Base-by-base conservation (phyloP, 257 asterid genomes). In the Penstemon newberryi region DNA sequence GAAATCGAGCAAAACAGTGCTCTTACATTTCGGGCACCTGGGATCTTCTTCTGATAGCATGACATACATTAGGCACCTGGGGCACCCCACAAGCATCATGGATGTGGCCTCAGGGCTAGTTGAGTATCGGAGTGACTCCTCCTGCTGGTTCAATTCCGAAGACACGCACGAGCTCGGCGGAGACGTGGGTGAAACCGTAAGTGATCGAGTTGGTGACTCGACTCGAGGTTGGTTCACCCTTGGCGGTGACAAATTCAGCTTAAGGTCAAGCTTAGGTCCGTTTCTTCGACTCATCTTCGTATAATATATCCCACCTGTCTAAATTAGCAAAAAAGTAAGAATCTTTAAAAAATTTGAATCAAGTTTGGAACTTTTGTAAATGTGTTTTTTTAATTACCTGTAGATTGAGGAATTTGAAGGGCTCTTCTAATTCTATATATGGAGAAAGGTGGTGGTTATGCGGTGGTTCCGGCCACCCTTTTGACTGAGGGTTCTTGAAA, bases 11-110 rank as follows among this genome's bases (percentile, higher is more conserved):
- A 92, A 73, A 10, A 88, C 95, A 39, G 95, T 82, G 82, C 95
- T 86, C 71, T 89, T 92, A 81, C 98, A 92, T 70, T 89, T 89
- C 38, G 98, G 98, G 77, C 98, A 92, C 38, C 83, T 72, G 0
- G 95, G 95, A 57, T 87, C 96, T 70, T 82, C 88, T 77, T 87
- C 96, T 1, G 98, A 75, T 3, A 92, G 76, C 96, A 92, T 92
- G 39, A 92, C 88, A 64, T 92, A 92, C 98, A 92, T 89, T 63
- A 89, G 86, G 75, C 98, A 89, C 56, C 94, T 77, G 0, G 96
- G 96, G 74, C 98, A 92, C 1, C 94, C 94, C n/a, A 81, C 90
- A 11, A 83, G 73, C 84, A 80, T 68, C 88, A 83, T 80, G 8
- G 97, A 85, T 12, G 91, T 81, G 0, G 95, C 81, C 74, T 78